Conservation (phyloP, 2,329 filamentous ascomycete species). For the Parafenestella ontariensis region DNA sequence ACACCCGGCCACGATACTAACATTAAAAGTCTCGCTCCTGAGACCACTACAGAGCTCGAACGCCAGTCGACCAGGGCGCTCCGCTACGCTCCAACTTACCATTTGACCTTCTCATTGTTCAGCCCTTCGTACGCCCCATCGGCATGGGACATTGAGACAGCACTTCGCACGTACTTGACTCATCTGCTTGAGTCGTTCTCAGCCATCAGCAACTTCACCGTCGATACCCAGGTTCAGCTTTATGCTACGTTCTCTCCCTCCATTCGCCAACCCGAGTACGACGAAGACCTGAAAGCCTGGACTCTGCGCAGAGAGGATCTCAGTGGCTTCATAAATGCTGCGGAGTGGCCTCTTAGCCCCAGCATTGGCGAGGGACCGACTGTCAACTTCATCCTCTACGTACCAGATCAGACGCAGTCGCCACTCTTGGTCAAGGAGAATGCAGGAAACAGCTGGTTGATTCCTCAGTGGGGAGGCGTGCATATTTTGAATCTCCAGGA, state of each 20-base stretch:
- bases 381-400: slow-evolving; percentile 93
- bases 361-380: slow-evolving; percentile 94
- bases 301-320: slow-evolving; percentile 83
- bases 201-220: slow-evolving; percentile 90
- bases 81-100: slow-evolving; percentile 92
- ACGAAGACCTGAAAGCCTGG: slow-evolving; percentile 65
- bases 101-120: slow-evolving; percentile 94
- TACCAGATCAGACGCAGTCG: slow-evolving; percentile 72
- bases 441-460: slow-evolving; percentile 80
- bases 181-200: slow-evolving; percentile 81
- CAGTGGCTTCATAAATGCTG: slow-evolving; percentile 94
- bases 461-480: slow-evolving; percentile 93
- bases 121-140: slow-evolving; percentile 79
- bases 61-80: slow-evolving; percentile 81
- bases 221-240: slow-evolving; percentile 94
- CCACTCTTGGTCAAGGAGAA: slow-evolving; percentile 67
- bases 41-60: slow-evolving; percentile 61
- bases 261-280: slow-evolving; percentile 63
- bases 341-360: slow-evolving; percentile 94
- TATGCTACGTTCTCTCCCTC: slow-evolving; percentile 76
- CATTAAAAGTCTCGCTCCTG: slow-evolving; percentile 60
- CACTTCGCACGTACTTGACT: slow-evolving; percentile 79
- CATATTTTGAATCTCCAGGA: slow-evolving; percentile 69
- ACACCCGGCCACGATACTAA: slow-evolving; percentile 51
- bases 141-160: slow-evolving; percentile 87